Evolutionary conservation across 2,329 filamentous ascomycete species (phyloP), one percentile per base, ranked within the genome.

Genomic region (Ceratocystis smalleyi): DNA sequence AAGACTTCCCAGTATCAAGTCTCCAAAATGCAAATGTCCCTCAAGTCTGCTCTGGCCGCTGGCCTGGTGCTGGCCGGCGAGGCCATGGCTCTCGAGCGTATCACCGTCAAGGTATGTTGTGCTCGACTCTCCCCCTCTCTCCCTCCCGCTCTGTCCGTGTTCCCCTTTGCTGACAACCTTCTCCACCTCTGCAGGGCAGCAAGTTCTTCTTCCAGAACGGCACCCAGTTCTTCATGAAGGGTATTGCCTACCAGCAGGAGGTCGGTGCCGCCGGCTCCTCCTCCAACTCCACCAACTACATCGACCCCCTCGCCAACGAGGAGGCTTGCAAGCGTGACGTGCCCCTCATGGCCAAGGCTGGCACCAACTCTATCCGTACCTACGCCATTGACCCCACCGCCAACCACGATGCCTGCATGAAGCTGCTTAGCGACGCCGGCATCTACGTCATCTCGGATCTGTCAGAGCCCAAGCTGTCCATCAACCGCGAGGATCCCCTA

Each of bases 371-470:
- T 70, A 92, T 99, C 75, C 92, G 94, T 75, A 91, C 94, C 65
- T 99, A 99, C 75, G 91, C 92, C 70, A 84, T 97, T 71, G 83
- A 97, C 77, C 89, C 92, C 27, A 83, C 79, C 17, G 75, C 80
- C 69, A 80, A 95, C 77, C 94, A 99, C 78, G 79, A 81, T 63
- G 81, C 79, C 62, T 97, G 94, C 79, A 96, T 99, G 91, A 78
- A 81, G 69, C 74, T 89, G 69, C 83, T 99, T 61, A 81, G 87
- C 65, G 83, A 88, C 67, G 88, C 88, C 65, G 92, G 91, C 72
- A 97, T 99, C 79, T 99, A 97, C 75, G 86, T 99, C 71, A 83
- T 99, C 70, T 88, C 91, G 69, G 94, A 99, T 79, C 78, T 99
- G 69, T 87, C 87, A 24, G 85, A 95, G 73, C 94, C 94, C 40